These are phyloP conservation scores for Phytophthora syringae DNA, from an alignment of 352 stramenopile genomes.

Conservation along the genomic window DNA sequence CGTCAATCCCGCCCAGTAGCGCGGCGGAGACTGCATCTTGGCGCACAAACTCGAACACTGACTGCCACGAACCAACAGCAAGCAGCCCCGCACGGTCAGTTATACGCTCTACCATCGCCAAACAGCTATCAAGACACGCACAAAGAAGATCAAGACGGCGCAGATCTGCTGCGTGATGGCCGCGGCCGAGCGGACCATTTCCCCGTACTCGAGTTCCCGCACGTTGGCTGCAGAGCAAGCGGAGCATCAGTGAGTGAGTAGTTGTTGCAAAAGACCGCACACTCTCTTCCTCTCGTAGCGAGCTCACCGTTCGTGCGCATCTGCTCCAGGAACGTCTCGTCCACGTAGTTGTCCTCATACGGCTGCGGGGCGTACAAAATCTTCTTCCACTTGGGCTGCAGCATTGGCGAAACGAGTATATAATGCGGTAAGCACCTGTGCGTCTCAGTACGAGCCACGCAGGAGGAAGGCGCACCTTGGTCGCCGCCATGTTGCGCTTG, in stretches of 20 bases:
- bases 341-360: constrained; percentile 92
- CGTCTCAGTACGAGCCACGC: neutral
- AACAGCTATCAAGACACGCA: constrained; percentile 40
- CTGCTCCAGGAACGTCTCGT: constrained; percentile 90
- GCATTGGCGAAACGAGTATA: neutral
- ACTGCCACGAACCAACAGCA: constrained; percentile 37
- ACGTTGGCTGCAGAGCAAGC: constrained; percentile 65
- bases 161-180: constrained; percentile 91
- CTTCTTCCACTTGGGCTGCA: constrained; percentile 74
- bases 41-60: constrained; percentile 77
- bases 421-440: constrained; percentile 2
- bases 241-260: neutral
- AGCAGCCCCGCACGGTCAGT: neutral
- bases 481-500: constrained; percentile 11
- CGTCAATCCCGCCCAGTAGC: constrained; percentile 63
- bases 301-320: constrained; percentile 88
- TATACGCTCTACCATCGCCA: neutral
- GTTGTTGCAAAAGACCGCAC: neutral
- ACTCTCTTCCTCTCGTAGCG: neutral
- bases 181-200: constrained; percentile 83
- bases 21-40: constrained; percentile 60
- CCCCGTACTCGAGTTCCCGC: constrained; percentile 81
- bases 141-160: constrained; percentile 90
- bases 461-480: constrained; percentile 18
- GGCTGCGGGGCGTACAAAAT: constrained; percentile 89